Base-by-base conservation (phyloP, 345 rosid species). In the Moringa oleifera region DNA sequence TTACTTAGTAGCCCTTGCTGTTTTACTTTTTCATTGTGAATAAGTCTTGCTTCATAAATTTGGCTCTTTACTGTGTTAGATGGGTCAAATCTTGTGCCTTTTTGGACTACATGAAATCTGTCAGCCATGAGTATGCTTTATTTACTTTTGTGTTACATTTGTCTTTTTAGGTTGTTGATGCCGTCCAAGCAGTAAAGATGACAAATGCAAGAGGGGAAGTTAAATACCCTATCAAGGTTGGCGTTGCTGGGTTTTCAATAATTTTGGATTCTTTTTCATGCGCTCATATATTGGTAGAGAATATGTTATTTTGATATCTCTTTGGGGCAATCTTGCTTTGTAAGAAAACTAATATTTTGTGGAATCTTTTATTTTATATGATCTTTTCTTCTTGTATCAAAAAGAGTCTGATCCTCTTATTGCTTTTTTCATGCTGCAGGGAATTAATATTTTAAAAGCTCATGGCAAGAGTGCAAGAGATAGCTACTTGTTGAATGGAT, bases 391-490 rank as follows among this genome's bases (percentile, higher is more conserved):
- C 47, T 9, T 41, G 12, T 11, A 41, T 4, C 12, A 15, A 41
- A 41, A n/a, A 4, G 12, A 41, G 13, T 41, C 12, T 41, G 1
- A 7, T 41, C 9, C 47, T 16, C 17, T 15, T 4, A 7, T 50
- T 65, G 46, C 51, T 57, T 51, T 67, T 62, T 56, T 58, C 24
- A 41, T 61, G 8, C 62, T 66, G 18, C 64, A 91, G 99, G 88
- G 95, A 7, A 88, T 91, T 68, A 95, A 89, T 69, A 76, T 87
- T 74, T 79, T 95, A 70, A 95, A 91, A 83, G 95, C 99, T 65
- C 99, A 95, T 74, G 97, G 95, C 15, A 75, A 87, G 77, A 91
- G 97, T 75, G 97, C 95, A 24, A 91, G 77, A 74, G 96, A 88
- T 15, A 94, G 97, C 79, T 89, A 82, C 70, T 73, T 94, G 63